A percentile compares a stretch with the other conserved stretches of the same genome.
Evolutionary conservation across 2,329 filamentous ascomycete species (phyloP).

Genomic region (Aspergillus unguis): DNA sequence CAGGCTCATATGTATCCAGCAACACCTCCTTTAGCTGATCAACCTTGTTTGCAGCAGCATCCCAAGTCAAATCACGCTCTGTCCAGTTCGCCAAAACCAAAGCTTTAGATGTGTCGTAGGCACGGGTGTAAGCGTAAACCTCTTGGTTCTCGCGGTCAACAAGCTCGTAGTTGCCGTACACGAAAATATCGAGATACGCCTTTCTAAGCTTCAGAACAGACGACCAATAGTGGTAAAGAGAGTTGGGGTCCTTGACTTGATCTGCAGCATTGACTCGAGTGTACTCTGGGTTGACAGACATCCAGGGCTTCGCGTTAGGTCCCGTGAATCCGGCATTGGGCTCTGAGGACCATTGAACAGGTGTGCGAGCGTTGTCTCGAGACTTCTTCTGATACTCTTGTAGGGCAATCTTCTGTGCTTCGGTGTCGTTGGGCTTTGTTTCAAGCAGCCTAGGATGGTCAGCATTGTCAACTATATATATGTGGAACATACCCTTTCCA

Average conservation of each 20-base stretch:
- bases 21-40: conserved; percentile 27
- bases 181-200: conserved; percentile 58
- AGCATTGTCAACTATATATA: neutral
- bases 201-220: conserved; percentile 60
- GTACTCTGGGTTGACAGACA: conserved; percentile 65
- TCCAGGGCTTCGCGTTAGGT: conserved; percentile 59
- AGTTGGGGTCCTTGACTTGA: conserved; percentile 39
- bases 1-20: conserved; percentile 31
- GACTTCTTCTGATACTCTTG: conserved; percentile 41
- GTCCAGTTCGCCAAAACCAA: conserved; percentile 39
- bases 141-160: conserved; percentile 51
- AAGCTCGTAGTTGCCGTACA: conserved; percentile 63
- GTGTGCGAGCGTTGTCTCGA: conserved; percentile 67
- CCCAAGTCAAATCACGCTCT: conserved; percentile 30
- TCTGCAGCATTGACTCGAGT: conserved; percentile 59
- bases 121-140: conserved; percentile 56
- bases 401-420: conserved; percentile 28
- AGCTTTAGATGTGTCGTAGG: conserved; percentile 31
- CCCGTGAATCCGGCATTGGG: conserved; percentile 64
- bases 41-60: conserved; percentile 28
- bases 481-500: conserved; percentile 42
- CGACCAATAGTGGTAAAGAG: conserved; percentile 62
- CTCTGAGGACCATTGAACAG: conserved; percentile 66
- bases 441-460: conserved; percentile 30
- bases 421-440: conserved; percentile 24